Evolutionary conservation across 2,329 filamentous ascomycete species (phyloP).

Genomic region (Diaporthe sp.): DNA sequence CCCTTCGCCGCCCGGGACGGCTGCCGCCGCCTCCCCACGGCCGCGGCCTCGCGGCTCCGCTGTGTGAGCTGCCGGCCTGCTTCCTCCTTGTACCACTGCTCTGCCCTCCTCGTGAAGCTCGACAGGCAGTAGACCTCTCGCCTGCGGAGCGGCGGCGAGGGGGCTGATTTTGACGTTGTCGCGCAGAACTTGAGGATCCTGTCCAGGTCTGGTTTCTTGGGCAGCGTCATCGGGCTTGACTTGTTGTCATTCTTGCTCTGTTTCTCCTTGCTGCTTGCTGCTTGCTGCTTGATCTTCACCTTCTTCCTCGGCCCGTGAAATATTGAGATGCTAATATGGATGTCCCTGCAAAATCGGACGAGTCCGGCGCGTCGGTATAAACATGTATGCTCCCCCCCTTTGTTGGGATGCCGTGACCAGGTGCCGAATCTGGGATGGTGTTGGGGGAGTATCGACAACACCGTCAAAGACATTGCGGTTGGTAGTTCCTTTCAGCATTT

Average conservation of each 20-base stretch:
- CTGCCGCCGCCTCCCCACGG: slow-evolving; percentile 11
- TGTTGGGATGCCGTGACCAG: background rate
- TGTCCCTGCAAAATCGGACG: background rate
- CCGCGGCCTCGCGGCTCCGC: background rate
- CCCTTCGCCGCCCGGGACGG: slow-evolving; percentile 20
- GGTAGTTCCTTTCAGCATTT: background rate
- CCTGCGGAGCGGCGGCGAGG: background rate
- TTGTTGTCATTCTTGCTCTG: background rate
- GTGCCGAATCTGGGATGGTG: slow-evolving; percentile 26
- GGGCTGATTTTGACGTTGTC: background rate
- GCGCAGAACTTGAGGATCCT: background rate
- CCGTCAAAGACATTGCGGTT: slow-evolving; percentile 2
- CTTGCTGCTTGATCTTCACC: background rate
- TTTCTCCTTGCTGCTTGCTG: background rate
- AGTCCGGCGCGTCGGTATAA: background rate
- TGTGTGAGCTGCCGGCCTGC: background rate
- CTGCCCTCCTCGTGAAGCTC: slow-evolving; percentile 9
- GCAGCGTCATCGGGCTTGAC: background rate
- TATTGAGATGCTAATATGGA: too few species aligned
- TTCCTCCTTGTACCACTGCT: slow-evolving; percentile 24
- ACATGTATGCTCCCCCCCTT: background rate
- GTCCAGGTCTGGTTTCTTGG: background rate
- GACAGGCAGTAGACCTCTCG: slow-evolving; percentile 27
- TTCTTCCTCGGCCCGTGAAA: background rate
- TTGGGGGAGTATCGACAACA: background rate